Percentiles rank a stretch among this genome's conserved stretches.
Evolutionary conservation across 768 basidiomycete genomes (phyloP).

Genomic region (Suillus subalutaceus): DNA sequence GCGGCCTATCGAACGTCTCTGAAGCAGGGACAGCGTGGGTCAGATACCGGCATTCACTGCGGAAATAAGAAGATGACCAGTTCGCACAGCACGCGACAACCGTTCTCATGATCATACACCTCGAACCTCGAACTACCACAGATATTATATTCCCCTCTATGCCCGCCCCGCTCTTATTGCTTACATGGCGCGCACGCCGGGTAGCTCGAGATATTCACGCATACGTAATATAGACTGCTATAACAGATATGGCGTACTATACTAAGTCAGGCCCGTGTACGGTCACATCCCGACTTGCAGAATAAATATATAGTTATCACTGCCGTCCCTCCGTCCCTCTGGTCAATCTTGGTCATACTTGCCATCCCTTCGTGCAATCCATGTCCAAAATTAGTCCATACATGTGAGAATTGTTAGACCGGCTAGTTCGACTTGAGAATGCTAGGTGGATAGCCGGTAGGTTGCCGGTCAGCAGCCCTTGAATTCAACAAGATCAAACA

Average conservation of each 20-base stretch:
- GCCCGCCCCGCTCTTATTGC: not conserved
- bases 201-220: not conserved
- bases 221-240: not conserved
- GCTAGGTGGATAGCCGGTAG: not conserved
- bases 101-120: not conserved
- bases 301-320: no score
- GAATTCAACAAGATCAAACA: constrained; percentile 23
- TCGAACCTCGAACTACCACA: not conserved
- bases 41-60: not conserved
- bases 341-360: not conserved
- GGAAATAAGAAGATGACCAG: not conserved
- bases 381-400: not conserved
- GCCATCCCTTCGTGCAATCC: not conserved
- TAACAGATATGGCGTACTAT: not conserved
- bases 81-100: not conserved
- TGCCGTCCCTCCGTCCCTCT: no score
- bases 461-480: constrained; percentile 12
- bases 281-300: not conserved
- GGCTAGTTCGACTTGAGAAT: not conserved
- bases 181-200: not conserved
- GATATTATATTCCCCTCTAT: not conserved
- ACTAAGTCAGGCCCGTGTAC: no score
- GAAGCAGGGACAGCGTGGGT: not conserved
- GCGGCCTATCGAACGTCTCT: not conserved
- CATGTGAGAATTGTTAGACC: not conserved